Evolutionary conservation across 23 red algal species (phyloP), one percentile per base, ranked within the genome.

Genomic region (Gracilaria caudata): DNA sequence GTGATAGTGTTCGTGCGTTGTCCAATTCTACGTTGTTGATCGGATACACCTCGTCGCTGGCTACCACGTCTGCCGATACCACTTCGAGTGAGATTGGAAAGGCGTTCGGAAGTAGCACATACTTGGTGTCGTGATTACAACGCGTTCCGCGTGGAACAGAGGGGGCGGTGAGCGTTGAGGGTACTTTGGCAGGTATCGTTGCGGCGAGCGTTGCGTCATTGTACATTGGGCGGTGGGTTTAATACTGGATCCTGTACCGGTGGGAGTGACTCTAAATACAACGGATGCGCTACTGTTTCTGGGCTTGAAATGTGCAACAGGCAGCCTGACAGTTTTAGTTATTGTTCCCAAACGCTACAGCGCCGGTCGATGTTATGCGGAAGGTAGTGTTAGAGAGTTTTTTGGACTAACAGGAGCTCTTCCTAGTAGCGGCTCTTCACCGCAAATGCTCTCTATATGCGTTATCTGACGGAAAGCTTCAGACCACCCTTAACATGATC

Each of bases 231-330:
- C 21, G 25, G 60, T 92, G 7, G 89, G 93, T 10, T 77, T 94
- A 21, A 75, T 98, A 21, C 38, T 30, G 7, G 28, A 28, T 26
- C 46, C 30, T 43, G 21, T 32, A 38, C 32, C 58, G 1, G 86
- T 87, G 8, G n/a, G n/a, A 49, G 51, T 0, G 92, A 95, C 24
- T 93, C 97, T 0, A 68, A 37, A 13, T 28, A 38, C 0, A 46
- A 28, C 5, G 97, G 97, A 40, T 95, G 97, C 47, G 64, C 61
- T 20, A 82, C 79, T 17, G 93, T 99, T 16, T 83, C 80, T 0
- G 97, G 97, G 12, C 23, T 99, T 29, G 97, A 99, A 80, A 99
- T 99, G 97, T 99, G 9, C 51, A 93, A 46, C 97, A 99, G 79
- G 97, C 97, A 17, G 93, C 75, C 2, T 24, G 46, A 5, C 97